Evolutionary conservation across 176 grass and related monocot genomes (phyloP).

Genomic region (Musa schizocarpa): DNA sequence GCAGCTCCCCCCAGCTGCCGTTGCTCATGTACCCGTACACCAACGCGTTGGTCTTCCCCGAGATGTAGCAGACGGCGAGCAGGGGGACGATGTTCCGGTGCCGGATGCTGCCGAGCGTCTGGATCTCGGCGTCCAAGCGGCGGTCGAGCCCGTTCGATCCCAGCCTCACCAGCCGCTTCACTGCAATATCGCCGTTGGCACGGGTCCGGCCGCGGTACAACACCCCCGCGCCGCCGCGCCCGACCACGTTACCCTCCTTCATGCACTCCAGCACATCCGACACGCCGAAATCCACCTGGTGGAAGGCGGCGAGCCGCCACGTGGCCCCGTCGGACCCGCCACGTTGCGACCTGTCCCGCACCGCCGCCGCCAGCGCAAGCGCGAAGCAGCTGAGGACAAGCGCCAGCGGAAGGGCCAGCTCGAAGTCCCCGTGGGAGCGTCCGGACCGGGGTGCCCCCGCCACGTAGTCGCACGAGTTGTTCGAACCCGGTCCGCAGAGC

Average conservation of each 20-base stretch:
- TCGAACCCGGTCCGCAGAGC: slow-evolving; percentile 41
- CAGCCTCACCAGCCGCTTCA: slow-evolving; percentile 46
- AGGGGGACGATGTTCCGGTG: slow-evolving; percentile 95
- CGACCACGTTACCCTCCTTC: slow-evolving; percentile 89
- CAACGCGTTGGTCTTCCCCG: slow-evolving; percentile 34
- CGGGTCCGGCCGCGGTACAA: slow-evolving; percentile 48
- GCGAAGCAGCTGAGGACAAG: slow-evolving; percentile 56
- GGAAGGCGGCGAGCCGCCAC: slow-evolving; percentile 81
- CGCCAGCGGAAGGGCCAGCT: slow-evolving; percentile 66
- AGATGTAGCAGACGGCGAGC: slow-evolving; percentile 53
- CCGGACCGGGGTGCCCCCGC: not conserved
- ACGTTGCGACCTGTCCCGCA: slow-evolving; percentile 41
- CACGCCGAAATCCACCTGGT: slow-evolving; percentile 76
- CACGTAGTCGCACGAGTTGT: slow-evolving; percentile 30
- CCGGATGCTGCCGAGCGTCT: slow-evolving; percentile 70
- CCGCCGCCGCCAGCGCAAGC: slow-evolving; percentile 55
- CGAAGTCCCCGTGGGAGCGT: slow-evolving; percentile 28
- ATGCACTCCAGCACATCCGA: slow-evolving; percentile 79
- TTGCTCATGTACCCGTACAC: slow-evolving; percentile 98
- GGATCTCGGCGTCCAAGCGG: slow-evolving; percentile 71
- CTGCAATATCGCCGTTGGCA: slow-evolving; percentile 44
- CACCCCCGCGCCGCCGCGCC: slow-evolving; percentile 69
- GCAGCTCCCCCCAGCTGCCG: slow-evolving; percentile 59
- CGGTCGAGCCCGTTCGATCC: slow-evolving; percentile 34
- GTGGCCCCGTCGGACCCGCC: not conserved